Evolutionary conservation across 345 rosid species (phyloP).

Genomic region (Microcos paniculata): DNA sequence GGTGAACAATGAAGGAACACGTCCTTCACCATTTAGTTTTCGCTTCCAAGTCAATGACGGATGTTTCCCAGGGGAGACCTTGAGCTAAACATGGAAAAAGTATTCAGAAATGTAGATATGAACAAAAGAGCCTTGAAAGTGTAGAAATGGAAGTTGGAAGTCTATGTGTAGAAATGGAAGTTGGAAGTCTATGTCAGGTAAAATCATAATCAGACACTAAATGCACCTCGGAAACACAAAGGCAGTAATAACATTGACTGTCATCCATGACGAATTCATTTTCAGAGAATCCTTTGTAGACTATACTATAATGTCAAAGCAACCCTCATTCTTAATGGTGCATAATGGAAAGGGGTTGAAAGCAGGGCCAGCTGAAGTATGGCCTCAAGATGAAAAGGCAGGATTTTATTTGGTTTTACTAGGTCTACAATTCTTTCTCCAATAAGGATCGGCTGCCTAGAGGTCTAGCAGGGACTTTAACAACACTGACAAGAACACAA

Average conservation of each 20-base stretch:
- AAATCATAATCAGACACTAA: constrained; percentile 2
- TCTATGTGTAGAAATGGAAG: neutral
- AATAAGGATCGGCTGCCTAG: neutral
- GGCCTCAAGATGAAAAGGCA: neutral
- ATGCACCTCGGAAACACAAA: constrained; percentile 1
- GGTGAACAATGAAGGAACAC: constrained; percentile 38
- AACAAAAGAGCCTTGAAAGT: neutral
- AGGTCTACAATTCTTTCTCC: neutral
- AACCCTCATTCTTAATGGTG: neutral
- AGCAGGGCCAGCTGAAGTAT: neutral
- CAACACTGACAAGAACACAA: neutral
- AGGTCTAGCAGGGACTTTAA: neutral
- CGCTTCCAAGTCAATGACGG: constrained; percentile 67
- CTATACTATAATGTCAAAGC: neutral
- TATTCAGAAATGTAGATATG: neutral
- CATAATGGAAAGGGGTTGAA: neutral
- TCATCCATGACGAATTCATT: neutral
- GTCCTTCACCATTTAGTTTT: constrained; percentile 37
- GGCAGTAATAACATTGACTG: neutral
- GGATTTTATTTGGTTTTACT: neutral
- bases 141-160: neutral
- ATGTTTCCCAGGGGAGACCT: constrained; percentile 61
- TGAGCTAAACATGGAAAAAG: constrained; percentile 17
- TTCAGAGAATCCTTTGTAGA: neutral
- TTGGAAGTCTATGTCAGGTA: neutral